Conservation (phyloP, 768 basidiomycete genomes). For the Psilocybe cubensis region DNA sequence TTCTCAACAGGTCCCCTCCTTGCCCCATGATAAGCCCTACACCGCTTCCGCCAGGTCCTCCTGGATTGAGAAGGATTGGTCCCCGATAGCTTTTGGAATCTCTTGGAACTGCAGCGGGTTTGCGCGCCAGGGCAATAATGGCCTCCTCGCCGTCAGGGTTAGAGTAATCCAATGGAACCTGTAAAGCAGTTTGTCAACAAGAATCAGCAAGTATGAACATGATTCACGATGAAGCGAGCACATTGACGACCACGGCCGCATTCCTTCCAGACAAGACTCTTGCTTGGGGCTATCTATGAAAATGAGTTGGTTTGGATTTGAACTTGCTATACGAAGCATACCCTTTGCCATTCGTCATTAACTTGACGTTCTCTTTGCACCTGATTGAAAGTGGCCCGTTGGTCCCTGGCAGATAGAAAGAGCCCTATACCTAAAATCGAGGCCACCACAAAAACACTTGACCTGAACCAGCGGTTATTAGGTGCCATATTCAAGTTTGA, state of each 20-base stretch:
- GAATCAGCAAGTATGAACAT: background rate
- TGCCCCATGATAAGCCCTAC: conserved; percentile 27
- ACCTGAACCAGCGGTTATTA: too few species aligned
- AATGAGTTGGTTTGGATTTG: too few species aligned
- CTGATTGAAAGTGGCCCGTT: too few species aligned
- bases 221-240: conserved; percentile 11
- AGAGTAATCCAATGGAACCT: conserved; percentile 53
- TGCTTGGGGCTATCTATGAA: conserved; percentile 3
- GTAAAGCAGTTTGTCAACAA: background rate
- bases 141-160: conserved; percentile 40
- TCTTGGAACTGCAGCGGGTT: conserved; percentile 34
- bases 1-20: conserved; percentile 27
- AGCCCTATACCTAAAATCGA: too few species aligned
- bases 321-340: too few species aligned
- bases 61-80: conserved; percentile 49
- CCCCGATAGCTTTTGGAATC: conserved; percentile 38
- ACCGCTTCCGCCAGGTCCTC: conserved; percentile 53
- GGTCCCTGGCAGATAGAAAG: too few species aligned
- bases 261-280: conserved; percentile 6
- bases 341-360: too few species aligned
- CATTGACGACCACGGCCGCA: conserved; percentile 9
- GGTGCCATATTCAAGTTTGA: too few species aligned
- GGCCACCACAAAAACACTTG: too few species aligned
- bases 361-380: too few species aligned
- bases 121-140: conserved; percentile 45